Evolutionary conservation across 2,329 filamentous ascomycete genomes (phyloP), one percentile per base, ranked within the genome.

Genomic region (Sporothrix schenckii): DNA sequence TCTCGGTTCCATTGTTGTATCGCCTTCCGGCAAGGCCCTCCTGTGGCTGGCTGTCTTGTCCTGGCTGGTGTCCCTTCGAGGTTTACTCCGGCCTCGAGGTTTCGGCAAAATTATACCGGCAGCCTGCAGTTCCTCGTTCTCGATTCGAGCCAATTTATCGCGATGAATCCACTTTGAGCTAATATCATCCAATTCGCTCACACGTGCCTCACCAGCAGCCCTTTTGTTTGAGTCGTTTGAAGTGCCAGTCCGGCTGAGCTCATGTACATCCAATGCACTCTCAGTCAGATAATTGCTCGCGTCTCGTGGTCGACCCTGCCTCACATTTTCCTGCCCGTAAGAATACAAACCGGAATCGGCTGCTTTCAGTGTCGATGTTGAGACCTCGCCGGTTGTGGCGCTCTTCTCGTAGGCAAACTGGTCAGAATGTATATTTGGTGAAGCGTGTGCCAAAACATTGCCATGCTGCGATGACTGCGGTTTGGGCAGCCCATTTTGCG

Each of bases 121-220:
- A 71, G 91, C 91, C 78, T 93, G 90, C 73, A 95, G 84, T 80
- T 95, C 92, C 76, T 89, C 86, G 75, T 84, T 94, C 80, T 95
- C 92, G 75, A 94, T 95, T 77, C 87, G 88, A 69, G 91, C 92
- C 72, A 95, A 81, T 80, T 94, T 94, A 80, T 95, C 92, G 70
- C 92, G 84, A 77, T 95, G 92, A 75, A 95, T 94, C 92, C 92
- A 95, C 79, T 92, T 90, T 44, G 89, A 91, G 72, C 88, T 84
- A 72, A 91, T 89, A 47, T 83, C 80, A 47, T 83, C 81, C 10
- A 74, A 74, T 13, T 76, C 75, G 47, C 78, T 76, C 27, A 74
- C 71, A 47, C 74, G 69, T 52, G 78, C 76, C 30, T 80, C 77
- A 60, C 76, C 76, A 44, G 76, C 72, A 54, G 74, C 73, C 65